Evolutionary conservation across 768 basidiomycete genomes (phyloP).

Genomic region (Tulasnella sp.): DNA sequence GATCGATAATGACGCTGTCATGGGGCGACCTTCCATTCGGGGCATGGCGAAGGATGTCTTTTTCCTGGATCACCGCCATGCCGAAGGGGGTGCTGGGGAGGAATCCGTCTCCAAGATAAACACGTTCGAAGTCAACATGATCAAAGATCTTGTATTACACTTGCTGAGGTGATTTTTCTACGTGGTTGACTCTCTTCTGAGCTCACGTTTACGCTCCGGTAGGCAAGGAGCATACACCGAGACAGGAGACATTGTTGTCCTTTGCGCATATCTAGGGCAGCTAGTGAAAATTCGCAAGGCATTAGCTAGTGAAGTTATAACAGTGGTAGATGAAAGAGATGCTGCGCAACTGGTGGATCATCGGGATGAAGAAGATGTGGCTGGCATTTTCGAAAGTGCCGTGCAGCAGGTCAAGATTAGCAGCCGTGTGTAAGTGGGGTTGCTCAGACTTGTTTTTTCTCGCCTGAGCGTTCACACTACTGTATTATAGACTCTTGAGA

Average conservation of each 20-base stretch:
- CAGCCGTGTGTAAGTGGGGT: constrained; percentile 51
- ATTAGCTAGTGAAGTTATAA: constrained; percentile 54
- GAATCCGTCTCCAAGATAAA: constrained; percentile 72
- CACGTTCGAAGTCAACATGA: constrained; percentile 63
- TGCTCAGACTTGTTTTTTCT: not conserved
- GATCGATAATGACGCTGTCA: constrained; percentile 60
- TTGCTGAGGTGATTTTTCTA: constrained; percentile 46
- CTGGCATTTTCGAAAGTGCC: constrained; percentile 40
- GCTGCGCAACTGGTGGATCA: constrained; percentile 60
- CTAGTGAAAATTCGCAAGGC: constrained; percentile 52
- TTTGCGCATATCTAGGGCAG: constrained; percentile 60
- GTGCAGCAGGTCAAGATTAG: constrained; percentile 57
- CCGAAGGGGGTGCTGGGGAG: constrained; percentile 44
- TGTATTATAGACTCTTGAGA: constrained; percentile 58
- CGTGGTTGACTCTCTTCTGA: not conserved
- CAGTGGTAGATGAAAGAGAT: constrained; percentile 71
- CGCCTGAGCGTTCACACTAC: too few relatives aligned
- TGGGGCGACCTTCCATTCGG: constrained; percentile 56
- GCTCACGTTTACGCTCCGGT: constrained; percentile 41
- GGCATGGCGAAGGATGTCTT: constrained; percentile 66
- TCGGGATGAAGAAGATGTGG: constrained; percentile 44
- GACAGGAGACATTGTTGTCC: constrained; percentile 60
- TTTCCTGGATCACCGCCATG: constrained; percentile 59
- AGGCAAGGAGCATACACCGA: constrained; percentile 51
- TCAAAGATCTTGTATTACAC: constrained; percentile 57